Conservation (phyloP, 2,329 filamentous ascomycete species). For the Trichoderma arundinaceum region DNA sequence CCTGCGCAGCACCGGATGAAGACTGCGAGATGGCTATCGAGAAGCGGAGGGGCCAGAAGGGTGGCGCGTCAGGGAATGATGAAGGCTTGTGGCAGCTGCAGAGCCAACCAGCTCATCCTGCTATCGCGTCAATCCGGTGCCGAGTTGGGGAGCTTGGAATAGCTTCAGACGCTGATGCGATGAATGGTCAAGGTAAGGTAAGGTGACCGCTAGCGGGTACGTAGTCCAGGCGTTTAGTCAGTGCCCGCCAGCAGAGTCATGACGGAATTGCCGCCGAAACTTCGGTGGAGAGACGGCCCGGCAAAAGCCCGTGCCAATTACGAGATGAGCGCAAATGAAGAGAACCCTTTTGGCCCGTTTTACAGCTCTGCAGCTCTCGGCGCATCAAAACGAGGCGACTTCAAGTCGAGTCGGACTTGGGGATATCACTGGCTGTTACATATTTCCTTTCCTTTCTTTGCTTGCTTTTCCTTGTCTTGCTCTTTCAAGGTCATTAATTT, state of each 20-base stretch:
- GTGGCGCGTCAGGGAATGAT: conserved; percentile 13
- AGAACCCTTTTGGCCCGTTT: too few relatives aligned
- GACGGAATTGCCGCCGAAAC: conserved; percentile 31
- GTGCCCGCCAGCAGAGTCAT: conserved; percentile 2
- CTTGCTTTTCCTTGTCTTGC: not conserved
- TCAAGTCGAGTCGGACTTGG: too few relatives aligned
- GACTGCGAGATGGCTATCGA: not conserved
- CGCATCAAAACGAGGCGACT: too few relatives aligned
- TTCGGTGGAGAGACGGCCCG: conserved; percentile 11
- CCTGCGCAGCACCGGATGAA: conserved; percentile 24
- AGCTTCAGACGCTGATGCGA: conserved; percentile 3
- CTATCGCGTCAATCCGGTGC: not conserved
- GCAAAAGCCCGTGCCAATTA: conserved; percentile 2
- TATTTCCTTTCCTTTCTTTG: not conserved
- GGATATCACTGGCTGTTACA: not conserved
- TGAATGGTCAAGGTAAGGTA: not conserved
- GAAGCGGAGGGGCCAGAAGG: not conserved
- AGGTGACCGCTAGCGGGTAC: conserved; percentile 13
- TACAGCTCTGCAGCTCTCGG: too few relatives aligned
- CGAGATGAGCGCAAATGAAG: not conserved
- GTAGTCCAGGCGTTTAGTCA: not conserved
- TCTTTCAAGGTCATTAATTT: not conserved
- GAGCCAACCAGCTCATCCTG: conserved; percentile 29
- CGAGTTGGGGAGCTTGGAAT: not conserved
- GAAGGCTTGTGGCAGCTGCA: conserved; percentile 15